phyloP scores from a whole-genome alignment of 1,139 yeast species.

The Wickerhamomyces sp. region DNA sequence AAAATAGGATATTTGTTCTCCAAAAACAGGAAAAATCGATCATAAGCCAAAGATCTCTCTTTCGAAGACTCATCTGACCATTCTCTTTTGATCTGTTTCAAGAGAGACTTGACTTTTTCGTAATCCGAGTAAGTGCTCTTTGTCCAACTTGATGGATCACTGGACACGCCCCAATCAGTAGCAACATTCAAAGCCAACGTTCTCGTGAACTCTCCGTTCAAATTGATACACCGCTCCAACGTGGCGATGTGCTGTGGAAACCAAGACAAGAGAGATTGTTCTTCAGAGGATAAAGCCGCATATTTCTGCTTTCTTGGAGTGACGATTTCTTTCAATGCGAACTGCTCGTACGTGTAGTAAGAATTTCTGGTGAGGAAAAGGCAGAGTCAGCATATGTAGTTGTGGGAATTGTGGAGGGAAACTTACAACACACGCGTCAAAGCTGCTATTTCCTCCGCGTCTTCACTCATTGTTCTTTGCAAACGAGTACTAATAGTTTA shows the following conservation, averaged over 20 bases:
- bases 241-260: slow-evolving; percentile 40
- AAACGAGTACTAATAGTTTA: too few relatives aligned
- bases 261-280: slow-evolving; percentile 46
- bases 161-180: slow-evolving; percentile 47
- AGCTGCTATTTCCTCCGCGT: slow-evolving; percentile 1
- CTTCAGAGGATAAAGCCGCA: slow-evolving; percentile 33
- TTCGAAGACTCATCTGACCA: slow-evolving; percentile 62
- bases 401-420: too few relatives aligned
- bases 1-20: slow-evolving; percentile 38
- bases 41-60: slow-evolving; percentile 48
- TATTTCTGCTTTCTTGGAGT: slow-evolving; percentile 30
- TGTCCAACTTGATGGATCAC: slow-evolving; percentile 40
- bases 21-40: slow-evolving; percentile 41
- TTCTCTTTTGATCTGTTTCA: slow-evolving; percentile 66
- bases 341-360: slow-evolving; percentile 24
- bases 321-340: slow-evolving; percentile 27
- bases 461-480: not conserved
- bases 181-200: slow-evolving; percentile 44
- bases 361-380: slow-evolving; percentile 23
- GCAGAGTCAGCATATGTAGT: too few relatives aligned
- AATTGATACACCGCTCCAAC: slow-evolving; percentile 40
- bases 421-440: slow-evolving; percentile 5
- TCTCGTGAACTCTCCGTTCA: slow-evolving; percentile 45
- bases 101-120: slow-evolving; percentile 57
- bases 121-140: slow-evolving; percentile 40